phyloP scores from a whole-genome alignment of 2,329 filamentous ascomycete genomes.

The Cadophora sp. region DNA sequence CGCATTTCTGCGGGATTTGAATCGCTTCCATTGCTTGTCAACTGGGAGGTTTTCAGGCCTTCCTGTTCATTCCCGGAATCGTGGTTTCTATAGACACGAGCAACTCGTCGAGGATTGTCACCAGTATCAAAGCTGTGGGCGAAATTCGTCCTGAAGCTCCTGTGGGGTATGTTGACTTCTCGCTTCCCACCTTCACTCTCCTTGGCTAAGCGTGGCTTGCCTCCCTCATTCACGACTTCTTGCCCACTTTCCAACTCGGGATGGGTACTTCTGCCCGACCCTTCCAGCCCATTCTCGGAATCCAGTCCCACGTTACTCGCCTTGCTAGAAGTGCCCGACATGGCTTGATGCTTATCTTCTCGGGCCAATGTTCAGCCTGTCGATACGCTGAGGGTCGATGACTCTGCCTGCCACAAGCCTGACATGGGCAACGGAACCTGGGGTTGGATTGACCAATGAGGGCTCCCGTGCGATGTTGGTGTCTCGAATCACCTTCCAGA shows the following conservation, averaged over 20 bases:
- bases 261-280: neutral
- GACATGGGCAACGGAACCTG: neutral
- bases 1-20: too few species aligned
- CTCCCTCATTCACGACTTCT: neutral
- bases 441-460: neutral
- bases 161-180: neutral
- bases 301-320: neutral
- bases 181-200: neutral
- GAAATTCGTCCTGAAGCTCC: neutral
- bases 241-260: neutral
- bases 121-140: neutral
- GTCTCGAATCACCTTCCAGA: conserved; percentile 14
- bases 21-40: too few species aligned
- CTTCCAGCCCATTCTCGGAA: neutral
- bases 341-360: conserved; percentile 3
- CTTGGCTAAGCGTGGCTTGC: neutral
- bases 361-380: conserved; percentile 15
- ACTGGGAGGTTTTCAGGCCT: too few species aligned
- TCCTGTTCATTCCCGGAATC: too few species aligned
- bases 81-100: neutral
- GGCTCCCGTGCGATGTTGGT: neutral
- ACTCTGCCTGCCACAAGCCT: conserved; percentile 1
- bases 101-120: neutral
- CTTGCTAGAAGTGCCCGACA: neutral
- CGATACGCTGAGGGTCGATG: neutral